Evolutionary conservation across 768 basidiomycete genomes (phyloP), one percentile per base, ranked within the genome.

Genomic region (Boletales sp.): DNA sequence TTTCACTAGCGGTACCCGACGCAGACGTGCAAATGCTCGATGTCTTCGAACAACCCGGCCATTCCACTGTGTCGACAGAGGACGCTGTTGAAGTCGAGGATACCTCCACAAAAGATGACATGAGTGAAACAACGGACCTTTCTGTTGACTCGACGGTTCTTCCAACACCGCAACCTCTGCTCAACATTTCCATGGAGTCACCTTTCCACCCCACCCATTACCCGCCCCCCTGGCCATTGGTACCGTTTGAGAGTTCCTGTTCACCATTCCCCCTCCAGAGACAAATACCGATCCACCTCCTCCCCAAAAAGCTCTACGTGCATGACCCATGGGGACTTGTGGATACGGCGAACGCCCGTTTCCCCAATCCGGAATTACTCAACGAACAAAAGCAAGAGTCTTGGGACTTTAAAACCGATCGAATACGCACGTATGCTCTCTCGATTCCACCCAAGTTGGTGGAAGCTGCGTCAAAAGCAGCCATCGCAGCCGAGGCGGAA

Each of bases 251-350:
- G 39, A 44, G 52, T 15, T 60, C 68, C 15, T 50, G 59, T 12
- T 50, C 61, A 12, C 38, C 60, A 0, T 55, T 58, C 11, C 34
- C 38, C 18, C 65, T 74, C 14, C 64, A 67, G 45, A 54, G 66
- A 12, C 47, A 57, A 8, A 55, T 74, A 51, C 67, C 71, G 0
- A 58, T 65, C 6, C 61, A 70, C 29, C 62, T 69, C 18, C 65
- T 74, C 19, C 76, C 76, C 0, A 59, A 72, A 59, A 72, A 61
- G 45, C 66, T 76, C n/a, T 45, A 70, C 18, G 71, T 77, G 0
- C 75, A 77, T 43, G 75, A 76, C 50, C 76, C 76, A 1, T 72
- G 64, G 60, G 58, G 66, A 34, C 54, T 71, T 15, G 7, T 38
- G 24, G 30, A 15, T 8, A 58, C 70, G 14, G 27, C 41, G 12